Conservation (phyloP, 257 asterid species). For the Solanum bulbocastanum region DNA sequence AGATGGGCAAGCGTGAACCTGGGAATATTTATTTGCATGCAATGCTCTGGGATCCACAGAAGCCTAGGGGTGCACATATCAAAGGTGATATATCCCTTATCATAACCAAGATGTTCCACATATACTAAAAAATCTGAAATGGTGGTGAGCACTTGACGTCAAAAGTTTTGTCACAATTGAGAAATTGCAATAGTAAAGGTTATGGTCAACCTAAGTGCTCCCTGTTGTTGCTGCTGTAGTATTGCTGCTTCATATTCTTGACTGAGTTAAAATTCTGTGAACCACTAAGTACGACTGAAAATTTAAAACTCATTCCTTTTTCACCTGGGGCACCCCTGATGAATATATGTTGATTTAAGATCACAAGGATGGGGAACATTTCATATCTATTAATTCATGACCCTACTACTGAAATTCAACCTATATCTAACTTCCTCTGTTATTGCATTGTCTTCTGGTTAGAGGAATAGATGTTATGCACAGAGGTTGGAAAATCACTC, state of each 20-base stretch:
- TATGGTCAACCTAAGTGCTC: neutral
- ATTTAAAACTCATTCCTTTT: neutral
- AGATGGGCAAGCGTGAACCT: conserved; percentile 99
- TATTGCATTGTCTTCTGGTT: neutral
- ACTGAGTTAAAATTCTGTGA: neutral
- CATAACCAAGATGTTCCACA: neutral
- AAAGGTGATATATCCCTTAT: conserved; percentile 45
- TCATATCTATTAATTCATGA: neutral
- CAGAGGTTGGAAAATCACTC: neutral
- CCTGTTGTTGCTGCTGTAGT: neutral
- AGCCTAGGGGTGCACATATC: conserved; percentile 99
- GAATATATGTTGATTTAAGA: neutral
- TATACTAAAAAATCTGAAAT: neutral
- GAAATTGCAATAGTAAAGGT: neutral
- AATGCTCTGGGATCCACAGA: conserved; percentile 98
- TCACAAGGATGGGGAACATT: neutral
- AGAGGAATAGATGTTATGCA: neutral
- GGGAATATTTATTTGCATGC: conserved; percentile 98
- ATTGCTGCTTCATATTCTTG: neutral
- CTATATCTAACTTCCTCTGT: neutral
- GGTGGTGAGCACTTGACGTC: neutral
- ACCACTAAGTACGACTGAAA: neutral
- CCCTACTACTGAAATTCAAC: neutral
- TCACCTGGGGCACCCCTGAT: neutral
- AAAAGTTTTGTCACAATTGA: neutral